Evolutionary conservation across 306 rosid genomes (phyloP), one percentile per base, ranked within the genome.

Genomic region (Arachis stenosperma): DNA sequence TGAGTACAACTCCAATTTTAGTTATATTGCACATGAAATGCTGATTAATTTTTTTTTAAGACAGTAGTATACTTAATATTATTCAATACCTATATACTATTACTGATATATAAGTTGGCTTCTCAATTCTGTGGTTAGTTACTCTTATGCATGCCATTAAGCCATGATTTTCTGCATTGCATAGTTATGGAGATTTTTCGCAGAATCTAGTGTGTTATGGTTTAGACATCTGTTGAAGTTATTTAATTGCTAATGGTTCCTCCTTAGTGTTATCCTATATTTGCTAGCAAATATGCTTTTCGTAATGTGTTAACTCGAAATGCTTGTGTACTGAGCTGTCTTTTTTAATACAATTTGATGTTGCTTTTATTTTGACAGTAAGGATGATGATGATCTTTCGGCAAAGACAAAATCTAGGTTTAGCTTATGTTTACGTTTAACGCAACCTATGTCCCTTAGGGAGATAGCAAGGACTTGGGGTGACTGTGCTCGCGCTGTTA

Each of bases 381-480:
- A 79, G 83, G 97, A 84, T 69, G 84, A 74, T 63, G 95, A 88
- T 82, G 95, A 94, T 86, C 96, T 91, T 53, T 86, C 97, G 1
- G 86, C 61, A 67, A 94, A 88, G 72, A 88, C 96, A n/a, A 91
- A 83, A 79, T 83, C 91, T 52, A 88, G 73, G 84, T 91, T 94
- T 30, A 91, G 96, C 87, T 83, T 82, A 68, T 89, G 92, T 58
- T 71, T 94, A 6, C 87, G 97, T 85, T 81, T 94, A 53, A 82
- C 91, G 6, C 91, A 89, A n/a, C 98, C 97, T 2, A 85, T 94
- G 91, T 89, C 96, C 7, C 86, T 94, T 4, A 79, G 75, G 78
- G 95, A 86, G 64, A 88, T 94, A 75, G 97, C 88, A 33, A 80
- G 75, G 86, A 84, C 95, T 13, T 94, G 98, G 98, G 97, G 91